Percentiles rank a stretch among this genome's conserved stretches.
Conservation (phyloP, 768 basidiomycete genomes). For the Suillus lakei region DNA sequence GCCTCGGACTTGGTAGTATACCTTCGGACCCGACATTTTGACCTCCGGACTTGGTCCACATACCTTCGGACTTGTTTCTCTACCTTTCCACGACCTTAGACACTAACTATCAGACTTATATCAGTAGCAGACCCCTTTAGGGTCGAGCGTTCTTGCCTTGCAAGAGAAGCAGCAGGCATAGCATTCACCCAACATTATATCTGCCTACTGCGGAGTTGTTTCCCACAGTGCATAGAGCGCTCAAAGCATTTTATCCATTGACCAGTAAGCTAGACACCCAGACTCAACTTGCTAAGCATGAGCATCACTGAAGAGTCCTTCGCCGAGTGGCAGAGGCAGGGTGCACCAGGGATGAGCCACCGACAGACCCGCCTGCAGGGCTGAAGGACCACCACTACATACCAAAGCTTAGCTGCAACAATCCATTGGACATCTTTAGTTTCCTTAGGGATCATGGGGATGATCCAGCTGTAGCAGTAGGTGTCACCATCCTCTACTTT, state of each 20-base stretch:
- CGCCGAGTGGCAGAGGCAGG: not conserved
- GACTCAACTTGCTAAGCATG: not conserved
- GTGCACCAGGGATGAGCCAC: not conserved
- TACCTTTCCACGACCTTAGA: no score
- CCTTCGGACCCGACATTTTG: no score
- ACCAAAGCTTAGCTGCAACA: not conserved
- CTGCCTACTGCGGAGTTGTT: no score
- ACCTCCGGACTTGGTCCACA: no score
- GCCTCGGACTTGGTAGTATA: no score
- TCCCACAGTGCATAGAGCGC: no score
- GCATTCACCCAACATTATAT: no score
- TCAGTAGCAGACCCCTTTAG: no score
- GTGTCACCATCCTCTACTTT: not conserved
- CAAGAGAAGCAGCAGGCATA: no score
- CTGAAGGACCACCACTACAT: not conserved
- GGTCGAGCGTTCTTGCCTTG: no score
- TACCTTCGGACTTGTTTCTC: no score
- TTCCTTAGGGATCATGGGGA: not conserved
- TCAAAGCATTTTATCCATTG: not conserved
- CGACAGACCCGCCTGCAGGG: not conserved
- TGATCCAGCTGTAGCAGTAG: not conserved
- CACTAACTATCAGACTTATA: no score
- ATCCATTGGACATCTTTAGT: not conserved
- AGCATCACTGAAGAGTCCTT: not conserved
- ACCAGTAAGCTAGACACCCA: not conserved